These are phyloP conservation scores for Naganishia onofrii DNA, from an alignment of 768 basidiomycete species.

Conservation along the genomic window DNA sequence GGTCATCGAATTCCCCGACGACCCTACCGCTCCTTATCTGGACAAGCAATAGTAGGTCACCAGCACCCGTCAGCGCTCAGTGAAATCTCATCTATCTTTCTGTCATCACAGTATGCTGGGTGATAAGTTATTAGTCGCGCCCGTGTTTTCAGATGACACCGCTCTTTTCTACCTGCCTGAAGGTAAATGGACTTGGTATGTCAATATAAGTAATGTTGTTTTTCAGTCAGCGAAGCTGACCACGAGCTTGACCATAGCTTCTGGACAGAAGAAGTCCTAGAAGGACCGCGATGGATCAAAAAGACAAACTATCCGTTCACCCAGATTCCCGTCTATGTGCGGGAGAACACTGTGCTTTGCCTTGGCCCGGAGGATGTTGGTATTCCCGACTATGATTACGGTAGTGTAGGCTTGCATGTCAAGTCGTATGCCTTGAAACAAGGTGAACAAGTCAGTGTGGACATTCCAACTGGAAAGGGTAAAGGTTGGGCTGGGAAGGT, in stretches of 20 bases:
- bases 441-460: conserved; percentile 49
- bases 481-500: conserved; percentile 30
- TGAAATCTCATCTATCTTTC: neutral
- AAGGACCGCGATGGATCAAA: conserved; percentile 64
- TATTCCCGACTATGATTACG: conserved; percentile 65
- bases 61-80: too few relatives aligned
- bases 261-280: conserved; percentile 58
- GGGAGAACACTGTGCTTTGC: conserved; percentile 60
- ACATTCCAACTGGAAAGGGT: conserved; percentile 33
- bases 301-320: conserved; percentile 64
- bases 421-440: conserved; percentile 60
- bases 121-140: conserved; percentile 48
- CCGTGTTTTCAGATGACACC: conserved; percentile 44
- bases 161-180: conserved; percentile 48
- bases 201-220: neutral
- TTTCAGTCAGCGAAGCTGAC: neutral
- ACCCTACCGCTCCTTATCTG: conserved; percentile 44
- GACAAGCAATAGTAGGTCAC: conserved; percentile 48
- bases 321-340: conserved; percentile 67
- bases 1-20: conserved; percentile 50
- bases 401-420: conserved; percentile 56
- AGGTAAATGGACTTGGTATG: conserved; percentile 48
- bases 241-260: conserved; percentile 47
- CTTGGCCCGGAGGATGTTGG: conserved; percentile 60
- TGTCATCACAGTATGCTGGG: conserved; percentile 47